Percentiles rank a stretch among this genome's conserved stretches.
Evolutionary conservation across 768 basidiomycete genomes (phyloP).

Genomic region (Chalciporus chontae): DNA sequence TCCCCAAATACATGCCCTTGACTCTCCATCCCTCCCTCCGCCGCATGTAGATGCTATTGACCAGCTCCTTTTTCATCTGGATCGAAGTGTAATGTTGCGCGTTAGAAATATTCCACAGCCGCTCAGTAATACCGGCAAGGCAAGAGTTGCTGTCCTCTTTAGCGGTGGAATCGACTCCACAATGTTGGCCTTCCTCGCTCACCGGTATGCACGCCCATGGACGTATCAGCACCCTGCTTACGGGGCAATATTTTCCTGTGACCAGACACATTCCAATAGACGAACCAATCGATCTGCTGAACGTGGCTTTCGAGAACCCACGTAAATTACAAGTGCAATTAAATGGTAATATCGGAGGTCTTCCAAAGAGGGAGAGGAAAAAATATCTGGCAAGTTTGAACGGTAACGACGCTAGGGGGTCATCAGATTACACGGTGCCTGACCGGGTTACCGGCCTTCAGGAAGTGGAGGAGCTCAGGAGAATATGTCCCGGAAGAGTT

Average conservation of each 20-base stretch:
- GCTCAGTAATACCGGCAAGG: constrained; percentile 35
- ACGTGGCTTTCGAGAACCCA: constrained; percentile 96
- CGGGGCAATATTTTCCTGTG: background rate
- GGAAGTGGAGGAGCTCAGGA: constrained; percentile 73
- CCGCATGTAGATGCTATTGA: constrained; percentile 38
- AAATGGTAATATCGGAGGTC: constrained; percentile 43
- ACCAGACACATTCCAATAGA: constrained; percentile 63
- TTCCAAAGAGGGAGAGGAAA: constrained; percentile 44
- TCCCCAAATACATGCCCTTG: constrained; percentile 26
- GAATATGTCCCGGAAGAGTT: constrained; percentile 67
- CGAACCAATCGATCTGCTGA: constrained; percentile 89
- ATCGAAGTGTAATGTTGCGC: constrained; percentile 62
- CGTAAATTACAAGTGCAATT: constrained; percentile 56
- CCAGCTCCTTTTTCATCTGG: constrained; percentile 51
- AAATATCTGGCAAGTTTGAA: constrained; percentile 11
- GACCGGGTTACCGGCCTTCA: constrained; percentile 80
- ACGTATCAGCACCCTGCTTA: background rate
- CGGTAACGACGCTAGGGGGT: constrained; percentile 11
- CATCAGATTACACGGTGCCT: constrained; percentile 69
- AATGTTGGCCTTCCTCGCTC: constrained; percentile 73
- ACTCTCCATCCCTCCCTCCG: constrained; percentile 31
- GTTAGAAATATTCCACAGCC: constrained; percentile 64
- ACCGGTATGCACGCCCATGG: constrained; percentile 45
- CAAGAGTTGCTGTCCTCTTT: constrained; percentile 82
- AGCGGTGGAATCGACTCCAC: constrained; percentile 97